Evolutionary conservation across 164 flowering plant species (phyloP), one percentile per base, ranked within the genome.

Genomic region (Macadamia integrifolia): DNA sequence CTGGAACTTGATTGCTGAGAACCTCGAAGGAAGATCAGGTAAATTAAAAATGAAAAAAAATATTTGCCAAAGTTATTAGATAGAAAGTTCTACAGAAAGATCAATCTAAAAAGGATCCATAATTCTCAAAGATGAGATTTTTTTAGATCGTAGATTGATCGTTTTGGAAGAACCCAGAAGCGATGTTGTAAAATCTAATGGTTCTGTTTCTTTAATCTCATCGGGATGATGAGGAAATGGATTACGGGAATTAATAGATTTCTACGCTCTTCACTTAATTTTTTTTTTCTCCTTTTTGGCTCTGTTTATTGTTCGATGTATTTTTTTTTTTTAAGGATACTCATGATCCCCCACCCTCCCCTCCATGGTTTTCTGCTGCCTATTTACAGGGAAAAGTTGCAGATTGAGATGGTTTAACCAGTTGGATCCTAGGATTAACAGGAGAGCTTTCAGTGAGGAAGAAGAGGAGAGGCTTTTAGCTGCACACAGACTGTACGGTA

Each of bases 21-120:
- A 86, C 60, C 88, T 90, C 57, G 80, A 81, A 58, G 93, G 91
- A 74, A 84, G 97, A 90, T 88, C 97, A 83, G 97, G 97, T 90
- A 76, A 71, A 35, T 40, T 28, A 62, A 56, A 55, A 71, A 31
- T 35, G 15, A 58, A 56, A 44, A 6, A 23, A 23, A 23, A 23
- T 23, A 23, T 23, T 23, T 23, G 23, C 23, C 23, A 23, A 23
- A 23, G 23, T 23, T 23, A 23, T 23, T 23, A 23, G 23, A 23
- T 23, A 23, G 23, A 23, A 23, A 23, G 23, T 23, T 23, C 23
- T 23, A 23, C 23, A 23, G 12, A 58, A 58, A 28, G 3, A 49
- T 49, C 11, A 10, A 49, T 14, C 53, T 30, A 11, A 12, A 12
- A 30, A 59, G 30, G 61, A 29, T 35, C 5, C 40, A 35, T 35